Evolutionary conservation across 257 asterid genomes (phyloP).

Genomic region (Voacanga thouarsii): DNA sequence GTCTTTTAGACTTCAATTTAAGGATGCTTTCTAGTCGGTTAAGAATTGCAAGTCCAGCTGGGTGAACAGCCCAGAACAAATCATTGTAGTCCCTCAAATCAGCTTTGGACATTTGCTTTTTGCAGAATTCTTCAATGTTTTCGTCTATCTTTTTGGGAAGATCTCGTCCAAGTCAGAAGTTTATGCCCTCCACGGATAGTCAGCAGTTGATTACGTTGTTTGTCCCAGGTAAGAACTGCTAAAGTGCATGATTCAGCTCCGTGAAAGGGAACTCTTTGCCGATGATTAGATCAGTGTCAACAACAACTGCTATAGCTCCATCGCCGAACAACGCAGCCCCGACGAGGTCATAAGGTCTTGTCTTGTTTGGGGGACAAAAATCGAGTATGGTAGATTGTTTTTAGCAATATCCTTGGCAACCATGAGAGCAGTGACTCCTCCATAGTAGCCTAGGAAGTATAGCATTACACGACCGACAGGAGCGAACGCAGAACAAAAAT

Average conservation of each 20-base stretch:
- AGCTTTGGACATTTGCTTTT: slow-evolving; percentile 41
- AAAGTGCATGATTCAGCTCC: slow-evolving; percentile 63
- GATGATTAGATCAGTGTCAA: slow-evolving; percentile 54
- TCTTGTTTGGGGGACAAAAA: slow-evolving; percentile 69
- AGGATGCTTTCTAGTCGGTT: slow-evolving; percentile 64
- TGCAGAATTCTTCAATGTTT: slow-evolving; percentile 72
- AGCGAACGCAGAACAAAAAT: too few species aligned
- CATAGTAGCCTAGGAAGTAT: slow-evolving; percentile 87
- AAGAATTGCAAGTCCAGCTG: slow-evolving; percentile 90
- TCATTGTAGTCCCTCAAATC: slow-evolving; percentile 48
- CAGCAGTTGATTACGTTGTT: slow-evolving; percentile 64
- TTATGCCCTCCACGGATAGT: slow-evolving; percentile 77
- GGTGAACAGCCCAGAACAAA: slow-evolving; percentile 95
- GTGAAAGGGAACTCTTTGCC: slow-evolving; percentile 58
- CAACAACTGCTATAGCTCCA: slow-evolving; percentile 76
- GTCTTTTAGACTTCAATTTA: slow-evolving; percentile 38
- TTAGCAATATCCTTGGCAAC: slow-evolving; percentile 95
- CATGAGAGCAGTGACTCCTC: slow-evolving; percentile 88
- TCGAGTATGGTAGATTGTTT: slow-evolving; percentile 86
- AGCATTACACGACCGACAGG: too few species aligned
- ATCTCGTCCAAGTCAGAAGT: slow-evolving; percentile 76
- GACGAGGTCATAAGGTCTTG: slow-evolving; percentile 81
- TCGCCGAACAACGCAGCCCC: slow-evolving; percentile 93
- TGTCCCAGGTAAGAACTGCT: slow-evolving; percentile 73
- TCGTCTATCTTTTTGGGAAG: slow-evolving; percentile 79